A percentile compares a stretch with the other conserved stretches of the same genome.
Evolutionary conservation across 495 filamentous ascomycete species (phyloP).

Genomic region (Talaromyces nanjingensis): DNA sequence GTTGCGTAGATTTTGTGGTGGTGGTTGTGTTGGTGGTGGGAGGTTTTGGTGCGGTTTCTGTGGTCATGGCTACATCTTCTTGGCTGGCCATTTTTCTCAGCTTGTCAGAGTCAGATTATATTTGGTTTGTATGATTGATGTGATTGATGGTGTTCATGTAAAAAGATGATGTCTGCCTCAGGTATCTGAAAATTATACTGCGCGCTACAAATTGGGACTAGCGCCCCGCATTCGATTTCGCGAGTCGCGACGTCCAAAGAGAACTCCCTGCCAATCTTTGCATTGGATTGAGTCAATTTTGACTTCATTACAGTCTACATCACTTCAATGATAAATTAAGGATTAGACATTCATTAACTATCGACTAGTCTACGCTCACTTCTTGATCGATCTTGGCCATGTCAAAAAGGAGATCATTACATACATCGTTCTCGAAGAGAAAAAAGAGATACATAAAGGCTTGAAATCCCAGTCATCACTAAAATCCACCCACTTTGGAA

Average conservation of each 20-base stretch:
- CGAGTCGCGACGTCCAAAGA: too few relatives aligned
- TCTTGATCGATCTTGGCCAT: neutral
- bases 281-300: too few relatives aligned
- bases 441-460: neutral
- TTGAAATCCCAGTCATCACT: neutral
- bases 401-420: neutral
- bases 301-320: too few relatives aligned
- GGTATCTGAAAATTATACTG: neutral
- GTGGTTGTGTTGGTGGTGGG: neutral
- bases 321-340: neutral
- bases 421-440: neutral
- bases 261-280: too few relatives aligned
- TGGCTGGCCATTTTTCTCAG: neutral
- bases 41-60: neutral
- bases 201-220: neutral
- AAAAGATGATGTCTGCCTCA: neutral
- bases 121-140: too few relatives aligned
- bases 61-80: neutral
- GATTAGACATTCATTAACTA: neutral
- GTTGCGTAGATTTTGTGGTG: slow-evolving; percentile 26
- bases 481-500: neutral
- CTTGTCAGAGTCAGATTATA: neutral
- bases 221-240: neutral
- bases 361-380: neutral
- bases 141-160: too few relatives aligned